These are phyloP conservation scores for Epichloe uncinata DNA, from an alignment of 2,329 filamentous ascomycete genomes.

Conservation along the genomic window DNA sequence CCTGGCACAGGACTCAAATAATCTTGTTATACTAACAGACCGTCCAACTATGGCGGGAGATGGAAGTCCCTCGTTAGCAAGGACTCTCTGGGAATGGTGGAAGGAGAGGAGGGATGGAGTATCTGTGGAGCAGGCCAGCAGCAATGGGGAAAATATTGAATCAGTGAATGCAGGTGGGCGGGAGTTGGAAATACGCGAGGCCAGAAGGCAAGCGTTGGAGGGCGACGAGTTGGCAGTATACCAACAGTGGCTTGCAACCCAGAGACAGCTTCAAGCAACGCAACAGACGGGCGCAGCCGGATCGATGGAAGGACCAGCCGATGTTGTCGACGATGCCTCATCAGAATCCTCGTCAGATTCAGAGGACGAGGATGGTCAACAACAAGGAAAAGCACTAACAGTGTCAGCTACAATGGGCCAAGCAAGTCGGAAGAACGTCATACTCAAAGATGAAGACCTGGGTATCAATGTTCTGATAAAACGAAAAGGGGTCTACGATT, in stretches of 20 bases:
- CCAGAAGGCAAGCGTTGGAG: slow-evolving; percentile 52
- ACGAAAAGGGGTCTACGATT: slow-evolving; percentile 84
- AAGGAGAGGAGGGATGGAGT: slow-evolving; percentile 53
- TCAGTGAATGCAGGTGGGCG: slow-evolving; percentile 53
- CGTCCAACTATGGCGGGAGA: slow-evolving; percentile 33
- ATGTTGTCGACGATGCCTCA: slow-evolving; percentile 69
- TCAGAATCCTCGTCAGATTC: slow-evolving; percentile 77
- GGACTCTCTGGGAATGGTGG: slow-evolving; percentile 71
- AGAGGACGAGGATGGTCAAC: slow-evolving; percentile 78
- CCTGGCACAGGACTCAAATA: slow-evolving; percentile 63
- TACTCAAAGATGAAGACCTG: slow-evolving; percentile 76
- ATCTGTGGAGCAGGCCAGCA: slow-evolving; percentile 39
- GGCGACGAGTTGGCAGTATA: slow-evolving; percentile 69
- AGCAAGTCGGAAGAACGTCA: slow-evolving; percentile 71
- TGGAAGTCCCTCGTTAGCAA: slow-evolving; percentile 47
- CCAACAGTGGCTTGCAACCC: slow-evolving; percentile 83
- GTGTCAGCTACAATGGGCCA: slow-evolving; percentile 77
- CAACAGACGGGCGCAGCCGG: slow-evolving; percentile 56
- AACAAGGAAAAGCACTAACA: slow-evolving; percentile 85
- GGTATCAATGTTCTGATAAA: slow-evolving; percentile 85
- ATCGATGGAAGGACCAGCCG: slow-evolving; percentile 54
- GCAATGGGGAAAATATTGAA: slow-evolving; percentile 43
- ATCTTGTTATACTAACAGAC: slow-evolving; percentile 80
- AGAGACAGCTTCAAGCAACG: slow-evolving; percentile 74
- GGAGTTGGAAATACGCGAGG: slow-evolving; percentile 46